Evolutionary conservation across 257 asterid genomes (phyloP).

Genomic region (Solanum clarkiae): DNA sequence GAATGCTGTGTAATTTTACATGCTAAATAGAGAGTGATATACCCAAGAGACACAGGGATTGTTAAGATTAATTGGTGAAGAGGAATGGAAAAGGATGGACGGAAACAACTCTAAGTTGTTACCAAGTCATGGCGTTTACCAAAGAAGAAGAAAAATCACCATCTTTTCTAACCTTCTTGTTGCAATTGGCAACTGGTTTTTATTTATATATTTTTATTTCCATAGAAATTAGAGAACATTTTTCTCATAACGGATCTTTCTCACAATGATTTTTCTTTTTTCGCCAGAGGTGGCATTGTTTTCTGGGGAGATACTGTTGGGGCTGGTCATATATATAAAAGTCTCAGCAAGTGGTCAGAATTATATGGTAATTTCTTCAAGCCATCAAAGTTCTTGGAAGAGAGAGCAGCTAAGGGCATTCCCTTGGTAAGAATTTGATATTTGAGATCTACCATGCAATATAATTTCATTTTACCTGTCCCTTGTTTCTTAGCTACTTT

Average conservation of each 20-base stretch:
- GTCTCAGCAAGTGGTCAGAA: conserved; percentile 71
- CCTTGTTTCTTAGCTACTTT: neutral
- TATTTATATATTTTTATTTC: neutral
- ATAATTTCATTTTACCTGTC: neutral
- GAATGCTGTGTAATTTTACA: neutral
- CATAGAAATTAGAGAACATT: neutral
- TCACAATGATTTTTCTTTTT: conserved; percentile 2
- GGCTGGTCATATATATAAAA: conserved; percentile 54
- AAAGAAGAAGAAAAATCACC: neutral
- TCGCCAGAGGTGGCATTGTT: conserved; percentile 76
- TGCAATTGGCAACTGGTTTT: neutral
- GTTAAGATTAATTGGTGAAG: neutral
- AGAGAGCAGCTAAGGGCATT: conserved; percentile 80
- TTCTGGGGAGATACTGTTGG: conserved; percentile 97
- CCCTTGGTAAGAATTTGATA: conserved; percentile 58
- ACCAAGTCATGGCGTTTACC: neutral
- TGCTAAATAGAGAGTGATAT: neutral
- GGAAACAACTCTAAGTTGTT: neutral
- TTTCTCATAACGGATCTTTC: neutral
- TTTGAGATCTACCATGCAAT: neutral
- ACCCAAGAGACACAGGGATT: neutral
- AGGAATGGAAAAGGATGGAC: neutral
- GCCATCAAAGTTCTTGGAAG: conserved; percentile 78
- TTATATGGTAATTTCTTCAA: conserved; percentile 59
- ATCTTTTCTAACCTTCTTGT: neutral